Conservation (phyloP, 2,329 filamentous ascomycete genomes). For the Hymenoscyphus albidus region DNA sequence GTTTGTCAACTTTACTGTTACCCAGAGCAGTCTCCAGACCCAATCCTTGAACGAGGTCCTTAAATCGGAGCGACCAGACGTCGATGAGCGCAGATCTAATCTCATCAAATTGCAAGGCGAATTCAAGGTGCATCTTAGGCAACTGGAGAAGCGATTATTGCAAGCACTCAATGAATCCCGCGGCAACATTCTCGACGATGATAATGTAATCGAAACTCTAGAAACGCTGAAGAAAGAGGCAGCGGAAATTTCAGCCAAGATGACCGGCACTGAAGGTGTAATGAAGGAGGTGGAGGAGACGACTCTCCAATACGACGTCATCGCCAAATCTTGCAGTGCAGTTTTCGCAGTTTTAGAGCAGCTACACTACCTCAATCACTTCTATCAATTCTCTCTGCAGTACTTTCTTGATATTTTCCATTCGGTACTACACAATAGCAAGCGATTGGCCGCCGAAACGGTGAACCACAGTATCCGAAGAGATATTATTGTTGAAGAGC, state of each 20-base stretch:
- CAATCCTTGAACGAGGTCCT: slow-evolving; percentile 96
- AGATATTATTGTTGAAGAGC: slow-evolving; percentile 83
- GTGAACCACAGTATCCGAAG: slow-evolving; percentile 75
- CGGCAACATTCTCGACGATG: slow-evolving; percentile 96
- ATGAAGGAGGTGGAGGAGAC: slow-evolving; percentile 98
- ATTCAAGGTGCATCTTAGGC: slow-evolving; percentile 96
- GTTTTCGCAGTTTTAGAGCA: slow-evolving; percentile 97
- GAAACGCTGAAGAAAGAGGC: slow-evolving; percentile 98
- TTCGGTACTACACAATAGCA: slow-evolving; percentile 78
- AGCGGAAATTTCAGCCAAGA: slow-evolving; percentile 92
- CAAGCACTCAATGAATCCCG: slow-evolving; percentile 96
- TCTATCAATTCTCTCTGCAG: slow-evolving; percentile 98
- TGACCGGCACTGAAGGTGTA: slow-evolving; percentile 92
- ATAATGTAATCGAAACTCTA: slow-evolving; percentile 95
- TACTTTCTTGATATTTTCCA: slow-evolving; percentile 99
- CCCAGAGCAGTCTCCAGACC: slow-evolving; percentile 96
- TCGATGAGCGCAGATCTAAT: slow-evolving; percentile 93
- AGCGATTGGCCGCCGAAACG: slow-evolving; percentile 59
- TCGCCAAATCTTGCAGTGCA: slow-evolving; percentile 91
- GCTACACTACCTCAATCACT: slow-evolving; percentile 96
- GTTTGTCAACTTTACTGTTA: slow-evolving; percentile 99
- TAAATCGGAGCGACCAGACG: slow-evolving; percentile 94
- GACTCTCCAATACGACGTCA: slow-evolving; percentile 87
- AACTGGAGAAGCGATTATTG: slow-evolving; percentile 88
- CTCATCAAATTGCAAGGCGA: slow-evolving; percentile 98